These are phyloP conservation scores for Penicillium occitanis DNA, from an alignment of 2,329 filamentous ascomycete genomes.

Conservation along the genomic window DNA sequence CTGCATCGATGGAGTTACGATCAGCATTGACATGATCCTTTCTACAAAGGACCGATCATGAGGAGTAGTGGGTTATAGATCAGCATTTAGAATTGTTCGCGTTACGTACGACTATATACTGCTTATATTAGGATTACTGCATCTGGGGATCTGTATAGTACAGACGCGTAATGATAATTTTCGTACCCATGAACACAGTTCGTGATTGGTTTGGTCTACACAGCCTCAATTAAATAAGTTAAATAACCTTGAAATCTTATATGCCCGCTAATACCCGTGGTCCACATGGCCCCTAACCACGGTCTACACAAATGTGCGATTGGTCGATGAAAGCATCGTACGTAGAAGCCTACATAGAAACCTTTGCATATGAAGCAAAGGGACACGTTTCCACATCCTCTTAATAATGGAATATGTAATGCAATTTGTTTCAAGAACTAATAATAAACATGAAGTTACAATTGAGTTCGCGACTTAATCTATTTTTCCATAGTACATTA, in stretches of 20 bases:
- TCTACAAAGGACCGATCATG: not conserved
- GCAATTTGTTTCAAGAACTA: not conserved
- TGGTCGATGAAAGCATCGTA: not conserved
- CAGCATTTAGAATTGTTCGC: not conserved
- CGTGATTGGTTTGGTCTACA: not conserved
- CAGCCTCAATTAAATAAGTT: not conserved
- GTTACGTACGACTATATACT: not conserved
- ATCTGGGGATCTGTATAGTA: not conserved
- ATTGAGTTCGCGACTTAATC: not conserved
- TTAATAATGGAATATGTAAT: not conserved
- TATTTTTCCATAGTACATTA: not conserved
- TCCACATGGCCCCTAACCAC: not conserved
- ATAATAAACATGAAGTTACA: not conserved
- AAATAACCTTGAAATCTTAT: not conserved
- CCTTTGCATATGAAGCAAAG: not conserved
- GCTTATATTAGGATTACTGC: not conserved
- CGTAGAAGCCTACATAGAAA: not conserved
- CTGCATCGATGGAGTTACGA: conserved; percentile 6
- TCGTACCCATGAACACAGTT: not conserved
- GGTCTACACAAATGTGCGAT: not conserved
- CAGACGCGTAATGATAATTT: conserved; percentile 3
- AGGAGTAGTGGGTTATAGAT: not conserved
- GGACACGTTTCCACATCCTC: not conserved
- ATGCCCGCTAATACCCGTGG: not conserved
- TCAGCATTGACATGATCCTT: not conserved